These are phyloP conservation scores for Sextonia rubra DNA, from an alignment of 164 flowering plant genomes.

Conservation along the genomic window DNA sequence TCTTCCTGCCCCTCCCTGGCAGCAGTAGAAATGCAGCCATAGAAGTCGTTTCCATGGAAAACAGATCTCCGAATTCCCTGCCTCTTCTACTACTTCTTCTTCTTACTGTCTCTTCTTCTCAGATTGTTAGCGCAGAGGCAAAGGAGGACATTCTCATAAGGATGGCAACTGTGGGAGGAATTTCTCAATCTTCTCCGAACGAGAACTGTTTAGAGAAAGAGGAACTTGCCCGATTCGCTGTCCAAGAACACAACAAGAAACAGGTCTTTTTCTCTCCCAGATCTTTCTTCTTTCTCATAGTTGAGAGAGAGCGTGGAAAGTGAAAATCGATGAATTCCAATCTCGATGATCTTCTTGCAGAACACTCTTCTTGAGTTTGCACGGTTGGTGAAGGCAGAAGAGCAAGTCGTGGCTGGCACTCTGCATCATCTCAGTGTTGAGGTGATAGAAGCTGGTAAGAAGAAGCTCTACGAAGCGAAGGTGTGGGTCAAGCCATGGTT, in stretches of 20 bases:
- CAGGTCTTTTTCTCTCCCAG: conserved; percentile 22
- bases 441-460: conserved; percentile 62
- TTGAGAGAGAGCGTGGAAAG: too few relatives aligned
- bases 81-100: background rate
- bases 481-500: conserved; percentile 85
- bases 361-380: conserved; percentile 57
- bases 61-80: background rate
- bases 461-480: conserved; percentile 67
- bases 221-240: conserved; percentile 50
- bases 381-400: conserved; percentile 62
- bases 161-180: conserved; percentile 13
- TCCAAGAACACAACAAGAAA: conserved; percentile 66
- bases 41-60: too few relatives aligned
- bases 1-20: too few relatives aligned
- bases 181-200: background rate
- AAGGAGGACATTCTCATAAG: background rate
- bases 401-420: conserved; percentile 72
- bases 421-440: conserved; percentile 65
- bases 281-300: too few relatives aligned
- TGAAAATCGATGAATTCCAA: background rate
- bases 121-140: background rate
- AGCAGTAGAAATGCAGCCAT: too few relatives aligned
- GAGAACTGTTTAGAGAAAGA: conserved; percentile 27
- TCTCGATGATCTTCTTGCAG: conserved; percentile 21
- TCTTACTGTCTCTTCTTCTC: background rate